Base-by-base conservation (phyloP, 805 yeast genomes). In the Pichia paraexigua region DNA sequence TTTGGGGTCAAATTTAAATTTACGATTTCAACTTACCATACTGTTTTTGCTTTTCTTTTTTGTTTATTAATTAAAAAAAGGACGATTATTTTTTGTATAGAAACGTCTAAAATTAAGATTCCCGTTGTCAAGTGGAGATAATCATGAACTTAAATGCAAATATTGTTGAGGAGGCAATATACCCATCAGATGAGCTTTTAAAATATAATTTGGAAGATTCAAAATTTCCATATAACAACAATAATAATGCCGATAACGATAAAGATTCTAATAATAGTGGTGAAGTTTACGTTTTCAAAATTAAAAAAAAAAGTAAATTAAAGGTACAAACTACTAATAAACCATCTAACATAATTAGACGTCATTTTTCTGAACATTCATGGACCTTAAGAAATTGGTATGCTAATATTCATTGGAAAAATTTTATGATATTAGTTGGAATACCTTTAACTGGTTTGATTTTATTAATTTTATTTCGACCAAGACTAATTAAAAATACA, bases 331-430 rank as follows among this genome's bases (percentile, higher is more conserved):
- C 53, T 5, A 46, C 53, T 41, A 57, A 53, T 37, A 55, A 53
- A 1, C 35, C 56, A 3, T 48, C 62, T 4, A 46, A 46, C 5
- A 28, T 48, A 22, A 18, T 67, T 4, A 53, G 70, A 43, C 52
- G 68, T 21, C 89, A 83, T 65, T 80, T 85, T 48, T 75, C 85
- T 28, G 91, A 86, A 62, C 74, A 83, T 68, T 85, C 89, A 9
- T 81, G 86, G 83, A 85, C 91, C n/a, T 64, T 78, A 56, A 57
- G 76, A 59, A 86, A 86, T 69, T 85, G 89, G 82, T 73, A 81
- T 64, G 68, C 79, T 58, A 87, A 85, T 68, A 72, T 87, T 55
- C 85, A 85, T 67, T 87, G 95, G 95, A 71, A 80, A 58, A 83
- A 86, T 63, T 67, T 82, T 46, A 65, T 76, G 15, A 69, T 83